Base-by-base conservation (phyloP, 257 asterid species). In the Nemophila menziesii region DNA sequence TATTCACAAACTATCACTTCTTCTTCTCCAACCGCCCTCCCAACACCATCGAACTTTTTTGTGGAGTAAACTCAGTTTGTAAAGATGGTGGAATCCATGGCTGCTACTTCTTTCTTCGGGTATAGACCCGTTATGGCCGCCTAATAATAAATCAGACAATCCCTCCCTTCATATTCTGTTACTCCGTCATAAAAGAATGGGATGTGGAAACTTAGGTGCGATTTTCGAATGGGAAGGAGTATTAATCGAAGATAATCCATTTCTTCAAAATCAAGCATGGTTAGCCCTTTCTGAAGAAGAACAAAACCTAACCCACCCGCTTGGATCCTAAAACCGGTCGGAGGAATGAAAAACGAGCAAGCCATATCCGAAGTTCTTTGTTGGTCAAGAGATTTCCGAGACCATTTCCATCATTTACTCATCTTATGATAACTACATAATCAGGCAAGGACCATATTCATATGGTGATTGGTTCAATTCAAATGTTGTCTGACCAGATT, bases 141-240 rank as follows among this genome's bases (percentile, higher is more conserved):
- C 95, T 5, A 67, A 66, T 58, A 83, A 89, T 46, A 83, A 68
- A 66, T 93, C 92, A 0, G 97, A 83, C 51, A 76, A 71, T 41
- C 86, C 95, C 6, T 62, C 75, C 0, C 92, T 89, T 34, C 76
- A 68, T 21, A 89, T 83, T 48, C 97, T 95, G 3, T 55, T 89
- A 66, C 90, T 89, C 65, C 65, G 97, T 4, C 97, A 78, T 33
- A 92, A 84, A 49, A 71, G 93, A 49, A 80, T 89, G 95, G 95
- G 97, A 20, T 71, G 89, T 52, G 95, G 97, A 19, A 83, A 95
- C 95, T 61, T 89, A 52, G 95, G 89, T 43, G 97, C 82, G 41
- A 70, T 89, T 54, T 89, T 89, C 43, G 97, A 89, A 57, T 89
- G 92, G 95, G 97, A 89, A 54, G 95, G 97, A 8, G 95, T 89